Percentiles rank a stretch among this genome's conserved stretches.
Conservation (phyloP, 805 yeast species). For the Starmerella lactis-condensi region DNA sequence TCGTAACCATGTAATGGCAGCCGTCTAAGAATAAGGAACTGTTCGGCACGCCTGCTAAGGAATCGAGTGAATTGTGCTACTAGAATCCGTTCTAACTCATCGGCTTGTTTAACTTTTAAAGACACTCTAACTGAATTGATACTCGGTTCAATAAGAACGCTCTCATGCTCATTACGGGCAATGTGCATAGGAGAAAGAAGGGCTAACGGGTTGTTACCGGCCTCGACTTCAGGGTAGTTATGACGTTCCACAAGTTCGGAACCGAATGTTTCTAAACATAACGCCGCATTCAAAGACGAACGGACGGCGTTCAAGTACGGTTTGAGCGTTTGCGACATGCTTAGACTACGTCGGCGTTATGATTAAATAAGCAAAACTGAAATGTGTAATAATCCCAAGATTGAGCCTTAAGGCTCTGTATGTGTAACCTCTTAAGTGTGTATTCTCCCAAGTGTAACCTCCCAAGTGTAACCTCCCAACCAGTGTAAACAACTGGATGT, state of each 20-base stretch:
- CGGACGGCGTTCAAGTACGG: constrained; percentile 92
- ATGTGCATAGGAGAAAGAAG: constrained; percentile 75
- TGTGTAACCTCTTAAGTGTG: no score
- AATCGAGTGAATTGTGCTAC: constrained; percentile 91
- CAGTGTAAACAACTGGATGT: no score
- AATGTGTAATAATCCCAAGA: no score
- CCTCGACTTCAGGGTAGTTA: constrained; percentile 91
- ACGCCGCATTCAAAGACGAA: constrained; percentile 78
- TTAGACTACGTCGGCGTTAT: no score
- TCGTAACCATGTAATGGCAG: constrained; percentile 81
- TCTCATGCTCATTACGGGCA: constrained; percentile 84
- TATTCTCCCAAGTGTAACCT: no score
- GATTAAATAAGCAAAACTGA: no score
- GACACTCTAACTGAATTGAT: constrained; percentile 83
- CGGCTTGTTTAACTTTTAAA: constrained; percentile 88
- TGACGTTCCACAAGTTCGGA: constrained; percentile 94
- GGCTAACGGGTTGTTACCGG: constrained; percentile 62
- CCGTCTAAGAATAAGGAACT: constrained; percentile 78
- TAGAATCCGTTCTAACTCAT: constrained; percentile 83
- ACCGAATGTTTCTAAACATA: constrained; percentile 81
- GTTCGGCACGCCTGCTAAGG: constrained; percentile 87
- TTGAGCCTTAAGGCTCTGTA: no score
- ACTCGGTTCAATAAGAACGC: constrained; percentile 81
- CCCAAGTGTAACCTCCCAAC: background rate
- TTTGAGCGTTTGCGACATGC: constrained; percentile 83